Evolutionary conservation across 768 basidiomycete species (phyloP).

Genomic region (Rossbeevera mucosa): DNA sequence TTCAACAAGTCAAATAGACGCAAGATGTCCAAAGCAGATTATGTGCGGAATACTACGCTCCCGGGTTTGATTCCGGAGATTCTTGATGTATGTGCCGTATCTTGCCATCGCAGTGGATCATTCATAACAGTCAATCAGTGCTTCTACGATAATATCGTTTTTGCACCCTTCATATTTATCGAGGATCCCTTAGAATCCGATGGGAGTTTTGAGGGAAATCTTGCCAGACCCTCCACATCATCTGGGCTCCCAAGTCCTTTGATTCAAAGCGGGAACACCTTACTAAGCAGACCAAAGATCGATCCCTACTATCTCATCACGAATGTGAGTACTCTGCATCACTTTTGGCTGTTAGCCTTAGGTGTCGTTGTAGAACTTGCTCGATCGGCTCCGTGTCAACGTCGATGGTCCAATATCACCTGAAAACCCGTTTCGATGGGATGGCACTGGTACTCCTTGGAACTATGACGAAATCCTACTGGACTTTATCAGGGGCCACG

Average conservation of each 20-base stretch:
- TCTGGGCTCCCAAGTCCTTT: conserved; percentile 28
- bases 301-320: conserved; percentile 92
- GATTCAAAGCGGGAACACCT: conserved; percentile 31
- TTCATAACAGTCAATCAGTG: conserved; percentile 46
- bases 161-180: conserved; percentile 94
- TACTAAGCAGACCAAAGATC: conserved; percentile 62
- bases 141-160: conserved; percentile 94
- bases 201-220: conserved; percentile 39
- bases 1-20: conserved; percentile 97
- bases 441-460: conserved; percentile 64
- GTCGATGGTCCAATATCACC: conserved; percentile 54
- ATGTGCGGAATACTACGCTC: conserved; percentile 85
- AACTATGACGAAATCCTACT: conserved; percentile 60
- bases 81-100: conserved; percentile 61
- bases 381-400: conserved; percentile 65
- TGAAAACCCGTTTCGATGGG: conserved; percentile 61
- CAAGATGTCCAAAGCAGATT: conserved; percentile 96
- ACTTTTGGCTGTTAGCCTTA: conserved; percentile 6
- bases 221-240: conserved; percentile 38
- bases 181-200: conserved; percentile 81
- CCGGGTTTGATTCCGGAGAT: conserved; percentile 81
- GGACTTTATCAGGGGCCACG: conserved; percentile 56
- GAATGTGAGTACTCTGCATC: conserved; percentile 45
- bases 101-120: neutral
- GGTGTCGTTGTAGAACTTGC: conserved; percentile 45